Evolutionary conservation across 768 basidiomycete genomes (phyloP).

Genomic region (Lyophyllum shimeji): DNA sequence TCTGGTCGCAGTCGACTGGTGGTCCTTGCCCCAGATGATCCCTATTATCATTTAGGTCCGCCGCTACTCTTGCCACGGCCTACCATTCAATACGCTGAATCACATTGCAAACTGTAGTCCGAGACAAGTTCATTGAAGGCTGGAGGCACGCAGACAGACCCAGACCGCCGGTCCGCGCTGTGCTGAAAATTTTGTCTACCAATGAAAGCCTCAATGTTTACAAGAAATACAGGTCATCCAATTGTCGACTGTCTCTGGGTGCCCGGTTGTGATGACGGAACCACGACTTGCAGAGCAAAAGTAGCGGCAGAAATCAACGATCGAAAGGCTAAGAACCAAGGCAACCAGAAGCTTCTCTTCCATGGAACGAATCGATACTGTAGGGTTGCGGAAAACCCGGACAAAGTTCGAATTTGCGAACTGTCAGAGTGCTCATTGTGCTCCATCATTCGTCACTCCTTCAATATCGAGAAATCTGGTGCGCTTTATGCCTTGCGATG

Average conservation of each 20-base stretch:
- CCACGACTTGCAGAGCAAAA: not conserved
- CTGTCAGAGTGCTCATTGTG: not conserved
- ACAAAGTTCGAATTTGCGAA: not conserved
- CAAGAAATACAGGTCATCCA: not conserved
- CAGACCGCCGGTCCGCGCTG: not conserved
- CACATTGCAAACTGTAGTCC: not conserved
- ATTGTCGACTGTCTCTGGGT: not conserved
- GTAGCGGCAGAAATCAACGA: not conserved
- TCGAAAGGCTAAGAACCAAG: not conserved
- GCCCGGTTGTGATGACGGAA: not conserved
- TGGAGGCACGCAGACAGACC: not conserved
- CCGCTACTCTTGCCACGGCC: not conserved
- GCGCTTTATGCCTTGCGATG: not conserved
- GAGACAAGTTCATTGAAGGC: not conserved
- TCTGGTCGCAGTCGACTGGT: not conserved
- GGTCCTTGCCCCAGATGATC: not conserved
- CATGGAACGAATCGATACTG: slow-evolving; percentile 2
- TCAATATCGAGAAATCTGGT: not conserved
- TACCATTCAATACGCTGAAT: not conserved
- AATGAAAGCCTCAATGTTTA: not conserved
- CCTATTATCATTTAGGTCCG: not conserved
- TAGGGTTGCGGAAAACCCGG: not conserved
- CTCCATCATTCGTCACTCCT: not conserved
- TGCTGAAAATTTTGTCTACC: not conserved
- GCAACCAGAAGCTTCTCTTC: slow-evolving; percentile 1